Base-by-base conservation (phyloP, 345 rosid genomes). In the Boechera retrofracta region DNA sequence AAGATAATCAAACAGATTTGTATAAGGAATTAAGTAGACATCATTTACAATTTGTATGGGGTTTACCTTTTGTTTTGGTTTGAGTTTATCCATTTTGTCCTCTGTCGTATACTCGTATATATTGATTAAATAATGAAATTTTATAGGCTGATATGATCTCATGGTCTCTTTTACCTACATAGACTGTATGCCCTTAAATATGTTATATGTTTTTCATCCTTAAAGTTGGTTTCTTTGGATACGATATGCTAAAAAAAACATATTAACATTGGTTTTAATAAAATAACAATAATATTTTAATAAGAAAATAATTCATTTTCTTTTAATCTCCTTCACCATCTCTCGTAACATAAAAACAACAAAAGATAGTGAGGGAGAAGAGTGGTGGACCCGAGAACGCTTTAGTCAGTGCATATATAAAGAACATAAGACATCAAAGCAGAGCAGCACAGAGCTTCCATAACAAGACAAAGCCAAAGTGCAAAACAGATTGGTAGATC, bases 341-440 rank as follows among this genome's bases (percentile, higher is more conserved):
- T 39, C 29, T 15, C 53, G 45, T 9, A 15, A 10, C 11, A 29
- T 57, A 32, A 4, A 69, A 29, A 69, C 7, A 56, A 69, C 29
- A 48, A 52, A 69, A 18, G 79, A 47, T 76, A 75, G 81, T 80
- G 58, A 70, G 82, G 79, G 67, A 49, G 57, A 60, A 76, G 32
- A 54, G 70, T 58, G 44, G 64, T 70, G 65, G 74, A 70, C 52
- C 49, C 36, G 24, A 42, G 44, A 53, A 32, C 38, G 67, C 61
- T 57, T 44, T 13, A 42, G 55, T 39, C 7, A 55, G 42, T 56
- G 64, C 38, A 64, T 62, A 68, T 35, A 39, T 87, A 89, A 21
- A 83, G 87, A 87, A 86, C 83, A 86, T 70, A 56, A 56, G 44
- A 31, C 64, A 70, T 57, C 64, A 31, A 42, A 42, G 32, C 32